Evolutionary conservation across 345 rosid species (phyloP), one percentile per base, ranked within the genome.

Genomic region (Punica granatum): DNA sequence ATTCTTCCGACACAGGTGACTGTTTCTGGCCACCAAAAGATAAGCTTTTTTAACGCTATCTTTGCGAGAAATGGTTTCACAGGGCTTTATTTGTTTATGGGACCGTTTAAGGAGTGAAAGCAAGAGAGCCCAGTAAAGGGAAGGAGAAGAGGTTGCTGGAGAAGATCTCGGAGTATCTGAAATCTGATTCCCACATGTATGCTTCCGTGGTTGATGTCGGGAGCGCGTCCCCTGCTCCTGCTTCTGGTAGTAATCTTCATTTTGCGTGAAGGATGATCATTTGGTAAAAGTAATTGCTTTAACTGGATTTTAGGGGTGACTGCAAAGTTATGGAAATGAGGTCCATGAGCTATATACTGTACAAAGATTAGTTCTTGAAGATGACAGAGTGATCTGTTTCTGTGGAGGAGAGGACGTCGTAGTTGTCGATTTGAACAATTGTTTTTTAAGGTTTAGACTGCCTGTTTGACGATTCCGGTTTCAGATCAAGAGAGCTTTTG

Each of bases 111-210:
- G 64, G 42, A 61, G 26, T 34, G 41, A 19, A 34, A 61, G 41
- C 6, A 28, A 59, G 43, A 19, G 35, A 15, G 42, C 37, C 65
- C 65, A 35, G 14, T 9, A 23, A 23, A 14, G 26, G 23, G 26
- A 63, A 63, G 42, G 46, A 63, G 49, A 36, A 36, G 48, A 63
- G 8, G 31, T 42, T 63, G 31, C 21, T 37, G 65, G 28, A 62
- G 28, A 62, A 39, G 43, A 35, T 62, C 13, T 10, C 35, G 31
- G 66, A 37, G 48, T 63, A 23, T 39, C 49, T 63, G 28, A 39
- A n/a, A 39, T 63, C 32, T 28, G 66, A 37, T 36, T 63, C 66
- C 11, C 28, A 63, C 49, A 23, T 63, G 66, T 63, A 63, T 13
- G 32, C 61, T 28, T 54, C 61, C 31, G 23, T 30, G 32, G 7